Conservation (phyloP, 345 rosid species). For the Melaleuca quinquenervia region DNA sequence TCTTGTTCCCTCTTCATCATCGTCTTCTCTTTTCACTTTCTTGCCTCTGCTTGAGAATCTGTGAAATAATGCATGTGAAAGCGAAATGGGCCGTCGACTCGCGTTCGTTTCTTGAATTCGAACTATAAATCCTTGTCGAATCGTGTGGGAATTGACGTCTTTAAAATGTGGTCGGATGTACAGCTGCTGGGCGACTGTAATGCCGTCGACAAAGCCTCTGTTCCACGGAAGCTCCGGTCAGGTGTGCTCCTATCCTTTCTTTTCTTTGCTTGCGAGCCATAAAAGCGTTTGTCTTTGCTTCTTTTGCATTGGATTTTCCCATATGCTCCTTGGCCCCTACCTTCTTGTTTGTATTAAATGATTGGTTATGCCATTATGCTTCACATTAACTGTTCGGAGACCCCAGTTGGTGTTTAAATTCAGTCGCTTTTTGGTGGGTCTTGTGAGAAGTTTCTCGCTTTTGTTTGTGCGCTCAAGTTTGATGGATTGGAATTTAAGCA, state of each 20-base stretch:
- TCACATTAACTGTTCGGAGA: neutral
- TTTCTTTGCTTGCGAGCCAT: neutral
- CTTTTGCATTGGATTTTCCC: neutral
- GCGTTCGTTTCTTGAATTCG: neutral
- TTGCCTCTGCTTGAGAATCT: neutral
- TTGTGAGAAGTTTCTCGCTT: slow-evolving; percentile 1
- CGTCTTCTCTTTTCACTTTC: neutral
- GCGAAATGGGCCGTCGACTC: neutral
- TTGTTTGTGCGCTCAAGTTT: neutral
- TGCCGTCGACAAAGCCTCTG: slow-evolving; percentile 63
- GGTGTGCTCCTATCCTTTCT: slow-evolving; percentile 33
- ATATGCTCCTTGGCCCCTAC: neutral
- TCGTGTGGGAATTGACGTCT: neutral
- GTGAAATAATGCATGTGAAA: neutral
- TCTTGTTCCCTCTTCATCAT: neutral
- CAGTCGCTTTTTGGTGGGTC: neutral
- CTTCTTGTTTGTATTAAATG: neutral
- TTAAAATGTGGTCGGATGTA: neutral
- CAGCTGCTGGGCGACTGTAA: slow-evolving; percentile 39
- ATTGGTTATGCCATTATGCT: neutral
- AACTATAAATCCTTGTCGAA: neutral
- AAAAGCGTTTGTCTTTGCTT: neutral
- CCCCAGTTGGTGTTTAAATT: neutral
- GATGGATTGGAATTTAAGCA: slow-evolving; percentile 11
- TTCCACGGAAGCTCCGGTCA: slow-evolving; percentile 95